A percentile compares a stretch with the other conserved stretches of the same genome.
phyloP scores from a whole-genome alignment of 805 yeast species.

The Cephaloascus albidus region DNA sequence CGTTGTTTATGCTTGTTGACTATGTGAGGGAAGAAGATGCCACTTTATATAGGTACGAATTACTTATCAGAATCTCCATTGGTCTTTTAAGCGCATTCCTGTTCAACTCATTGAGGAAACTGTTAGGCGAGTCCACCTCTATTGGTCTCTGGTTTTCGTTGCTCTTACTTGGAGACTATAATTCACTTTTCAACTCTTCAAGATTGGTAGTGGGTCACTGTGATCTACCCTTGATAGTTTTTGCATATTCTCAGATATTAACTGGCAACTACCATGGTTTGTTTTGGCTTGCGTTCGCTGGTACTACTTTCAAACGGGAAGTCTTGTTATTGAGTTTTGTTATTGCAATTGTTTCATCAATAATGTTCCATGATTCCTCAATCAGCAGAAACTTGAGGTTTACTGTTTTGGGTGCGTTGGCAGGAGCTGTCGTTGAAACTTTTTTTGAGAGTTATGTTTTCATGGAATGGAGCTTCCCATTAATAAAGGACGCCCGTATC shows the following conservation, averaged over 20 bases:
- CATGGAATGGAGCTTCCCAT: constrained; percentile 50
- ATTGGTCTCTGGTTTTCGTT: constrained; percentile 51
- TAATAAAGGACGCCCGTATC: no score
- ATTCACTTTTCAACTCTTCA: constrained; percentile 68
- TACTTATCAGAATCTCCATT: no score
- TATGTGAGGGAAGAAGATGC: no score
- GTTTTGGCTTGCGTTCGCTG: constrained; percentile 47
- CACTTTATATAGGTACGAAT: no score
- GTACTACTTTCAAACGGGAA: constrained; percentile 68
- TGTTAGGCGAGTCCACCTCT: no score
- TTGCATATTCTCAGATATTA: constrained; percentile 42
- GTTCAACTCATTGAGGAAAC: no score
- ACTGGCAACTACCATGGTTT: constrained; percentile 39
- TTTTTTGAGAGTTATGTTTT: constrained; percentile 63
- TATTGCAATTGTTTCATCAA: constrained; percentile 35
- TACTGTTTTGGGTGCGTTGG: constrained; percentile 36
- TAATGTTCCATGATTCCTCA: constrained; percentile 36
- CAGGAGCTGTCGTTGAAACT: constrained; percentile 41
- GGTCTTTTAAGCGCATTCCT: no score
- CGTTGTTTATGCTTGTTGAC: no score
- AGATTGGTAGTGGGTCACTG: constrained; percentile 84
- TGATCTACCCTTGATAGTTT: constrained; percentile 63
- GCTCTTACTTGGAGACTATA: constrained; percentile 64
- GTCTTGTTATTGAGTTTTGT: constrained; percentile 44
- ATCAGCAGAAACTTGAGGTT: constrained; percentile 27